Evolutionary conservation across 163 green algal species (phyloP).

Genomic region (Chlamydomonas reinhardtii): DNA sequence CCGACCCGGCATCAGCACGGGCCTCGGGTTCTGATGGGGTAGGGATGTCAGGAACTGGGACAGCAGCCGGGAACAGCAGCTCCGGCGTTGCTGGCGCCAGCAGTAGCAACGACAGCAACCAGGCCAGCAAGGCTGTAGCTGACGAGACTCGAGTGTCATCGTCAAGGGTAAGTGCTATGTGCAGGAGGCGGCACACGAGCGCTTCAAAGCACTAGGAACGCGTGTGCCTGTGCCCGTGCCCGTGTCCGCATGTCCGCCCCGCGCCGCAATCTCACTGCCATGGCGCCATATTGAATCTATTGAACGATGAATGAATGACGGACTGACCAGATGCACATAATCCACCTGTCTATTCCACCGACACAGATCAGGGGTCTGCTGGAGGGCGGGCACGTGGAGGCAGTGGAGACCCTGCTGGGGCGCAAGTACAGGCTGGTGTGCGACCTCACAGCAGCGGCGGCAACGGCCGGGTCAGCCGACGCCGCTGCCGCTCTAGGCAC

Average conservation of each 20-base stretch:
- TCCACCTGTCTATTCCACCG: too few species aligned
- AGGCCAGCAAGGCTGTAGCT: not conserved
- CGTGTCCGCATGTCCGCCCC: too few species aligned
- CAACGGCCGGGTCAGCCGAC: not conserved
- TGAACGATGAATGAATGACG: too few species aligned
- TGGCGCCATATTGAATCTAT: too few species aligned
- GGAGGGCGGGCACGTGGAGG: slow-evolving; percentile 58
- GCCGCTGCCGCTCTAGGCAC: not conserved
- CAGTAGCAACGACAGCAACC: not conserved
- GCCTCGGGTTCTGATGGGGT: too few species aligned
- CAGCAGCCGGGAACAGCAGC: not conserved
- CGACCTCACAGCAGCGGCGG: slow-evolving; percentile 2
- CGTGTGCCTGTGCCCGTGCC: too few species aligned
- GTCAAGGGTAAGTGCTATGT: not conserved
- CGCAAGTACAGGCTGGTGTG: slow-evolving; percentile 73
- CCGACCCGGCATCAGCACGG: not conserved
- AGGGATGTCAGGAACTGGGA: too few species aligned
- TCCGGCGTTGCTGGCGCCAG: not conserved
- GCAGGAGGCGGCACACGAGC: too few species aligned
- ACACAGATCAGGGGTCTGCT: slow-evolving; percentile 68
- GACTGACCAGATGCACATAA: too few species aligned
- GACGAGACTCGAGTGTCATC: not conserved
- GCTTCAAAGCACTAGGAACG: too few species aligned
- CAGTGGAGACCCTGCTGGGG: slow-evolving; percentile 66
- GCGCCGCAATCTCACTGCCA: too few species aligned